phyloP scores from a whole-genome alignment of 768 basidiomycete genomes.

The Phylloporus arenicola region DNA sequence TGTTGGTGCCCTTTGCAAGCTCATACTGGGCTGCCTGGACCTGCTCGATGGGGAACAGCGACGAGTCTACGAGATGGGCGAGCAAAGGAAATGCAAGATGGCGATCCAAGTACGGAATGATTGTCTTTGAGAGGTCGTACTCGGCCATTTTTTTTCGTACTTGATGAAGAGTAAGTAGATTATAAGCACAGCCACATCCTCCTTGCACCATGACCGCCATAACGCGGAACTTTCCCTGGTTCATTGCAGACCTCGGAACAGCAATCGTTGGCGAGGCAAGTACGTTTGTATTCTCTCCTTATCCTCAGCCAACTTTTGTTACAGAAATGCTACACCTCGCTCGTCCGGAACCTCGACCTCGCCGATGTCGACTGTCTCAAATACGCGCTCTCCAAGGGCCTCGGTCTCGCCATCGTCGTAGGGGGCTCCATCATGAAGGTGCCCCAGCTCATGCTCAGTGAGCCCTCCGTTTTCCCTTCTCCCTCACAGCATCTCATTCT shows the following conservation, averaged over 20 bases:
- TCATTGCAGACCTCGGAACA: conserved; percentile 74
- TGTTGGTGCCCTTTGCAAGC: conserved; percentile 94
- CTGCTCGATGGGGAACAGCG: conserved; percentile 72
- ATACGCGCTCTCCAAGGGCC: conserved; percentile 85
- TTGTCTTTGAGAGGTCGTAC: conserved; percentile 84
- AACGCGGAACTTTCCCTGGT: conserved; percentile 81
- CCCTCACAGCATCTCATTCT: background rate
- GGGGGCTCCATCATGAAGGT: conserved; percentile 96
- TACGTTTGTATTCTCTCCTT: background rate
- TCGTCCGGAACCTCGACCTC: conserved; percentile 82
- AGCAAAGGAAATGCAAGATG: conserved; percentile 93
- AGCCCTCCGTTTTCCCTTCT: conserved; percentile 20
- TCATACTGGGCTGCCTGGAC: conserved; percentile 93
- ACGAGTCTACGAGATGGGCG: conserved; percentile 73
- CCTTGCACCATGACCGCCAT: conserved; percentile 59
- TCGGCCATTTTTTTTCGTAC: conserved; percentile 61
- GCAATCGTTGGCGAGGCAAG: conserved; percentile 77
- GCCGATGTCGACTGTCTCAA: conserved; percentile 79
- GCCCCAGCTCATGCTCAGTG: conserved; percentile 85
- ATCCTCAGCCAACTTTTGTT: background rate
- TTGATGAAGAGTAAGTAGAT: conserved; percentile 3
- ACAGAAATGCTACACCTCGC: conserved; percentile 85
- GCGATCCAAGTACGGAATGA: conserved; percentile 90
- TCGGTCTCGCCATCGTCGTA: conserved; percentile 88
- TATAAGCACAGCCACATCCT: conserved; percentile 22